Conservation (phyloP, 805 yeast genomes). For the Candida morakotiae region DNA sequence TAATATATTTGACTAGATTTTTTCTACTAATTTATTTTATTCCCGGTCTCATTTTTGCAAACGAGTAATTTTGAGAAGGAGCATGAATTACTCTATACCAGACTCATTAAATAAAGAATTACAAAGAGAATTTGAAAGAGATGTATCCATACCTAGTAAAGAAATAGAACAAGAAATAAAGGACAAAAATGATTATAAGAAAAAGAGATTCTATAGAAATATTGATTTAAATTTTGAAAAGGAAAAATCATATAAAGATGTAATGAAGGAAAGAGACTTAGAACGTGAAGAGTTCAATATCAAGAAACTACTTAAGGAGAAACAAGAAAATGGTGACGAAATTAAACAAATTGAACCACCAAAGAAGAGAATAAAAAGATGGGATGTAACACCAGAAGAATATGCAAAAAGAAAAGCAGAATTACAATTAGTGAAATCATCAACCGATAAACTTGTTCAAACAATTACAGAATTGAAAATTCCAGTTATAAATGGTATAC, state of each 20-base stretch:
- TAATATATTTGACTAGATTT: too few species aligned
- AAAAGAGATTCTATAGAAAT: constrained; percentile 22
- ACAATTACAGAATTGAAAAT: constrained; percentile 12
- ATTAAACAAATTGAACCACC: constrained; percentile 7
- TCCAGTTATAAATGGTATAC: constrained; percentile 26
- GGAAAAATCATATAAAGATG: constrained; percentile 37
- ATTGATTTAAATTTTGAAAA: constrained; percentile 20
- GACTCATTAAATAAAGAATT: constrained; percentile 22
- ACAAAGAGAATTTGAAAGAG: constrained; percentile 15
- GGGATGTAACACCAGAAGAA: constrained; percentile 43
- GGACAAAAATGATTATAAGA: constrained; percentile 24
- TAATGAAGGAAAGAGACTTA: constrained; percentile 36
- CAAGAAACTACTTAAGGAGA: constrained; percentile 18
- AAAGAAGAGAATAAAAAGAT: constrained; percentile 32
- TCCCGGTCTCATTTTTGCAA: too few species aligned
- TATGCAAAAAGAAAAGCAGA: constrained; percentile 13
- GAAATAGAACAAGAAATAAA: constrained; percentile 3
- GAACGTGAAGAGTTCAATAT: constrained; percentile 32
- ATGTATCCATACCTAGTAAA: constrained; percentile 5
- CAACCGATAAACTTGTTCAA: not conserved
- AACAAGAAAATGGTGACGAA: constrained; percentile 12
- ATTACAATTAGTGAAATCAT: not conserved
- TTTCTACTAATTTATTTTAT: too few species aligned
- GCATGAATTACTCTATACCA: constrained; percentile 31
- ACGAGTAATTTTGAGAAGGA: too few species aligned